Evolutionary conservation across 2,329 filamentous ascomycete species (phyloP), one percentile per base, ranked within the genome.

Genomic region (Alternaria sp.): DNA sequence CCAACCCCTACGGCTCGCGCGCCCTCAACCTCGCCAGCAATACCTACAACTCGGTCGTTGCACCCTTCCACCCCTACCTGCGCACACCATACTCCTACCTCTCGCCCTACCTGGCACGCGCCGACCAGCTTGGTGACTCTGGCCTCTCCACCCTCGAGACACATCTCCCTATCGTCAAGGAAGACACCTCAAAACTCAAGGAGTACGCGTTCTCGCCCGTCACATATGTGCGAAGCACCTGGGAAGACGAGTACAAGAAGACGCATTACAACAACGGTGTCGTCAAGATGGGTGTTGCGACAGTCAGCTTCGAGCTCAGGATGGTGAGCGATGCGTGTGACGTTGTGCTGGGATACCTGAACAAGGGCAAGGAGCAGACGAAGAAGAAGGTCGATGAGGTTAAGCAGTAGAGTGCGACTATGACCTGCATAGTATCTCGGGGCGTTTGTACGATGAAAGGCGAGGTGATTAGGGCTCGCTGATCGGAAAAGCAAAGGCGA

Each of bases 51-150:
- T 89, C 87, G 68, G 86, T 97, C 74, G 90, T 91, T 78, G 90
- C 90, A 71, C 93, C 93, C 19, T 82, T 97, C 67, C 82, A 95
- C 59, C 91, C 92, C 26, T 93, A 93, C 82, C 84, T 97, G 73
- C 81, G 89, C 73, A 91, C 87, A 72, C 93, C 94, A 36, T 95
- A 93, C 83, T 86, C 88, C 76, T 96, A 92, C 79, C 87, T 97
- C 67, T 89, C 90, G 56, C 94, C 95, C 1, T 97, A 97, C 81
- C 87, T 97, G 69, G 85, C 88, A 79, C 93, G 90, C 80, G 94
- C 90, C 75, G 96, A 98, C 79, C 80, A 77, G 71, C 72, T 81
- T 19, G 79, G 77, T 67, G 79, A 81, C 68, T 70, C 63, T 12
- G 73, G 75, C 19, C 77, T 81, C 56, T 71, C 68, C 26, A 77